Conservation (phyloP, 2,329 filamentous ascomycete genomes). For the Mycogone perniciosa region DNA sequence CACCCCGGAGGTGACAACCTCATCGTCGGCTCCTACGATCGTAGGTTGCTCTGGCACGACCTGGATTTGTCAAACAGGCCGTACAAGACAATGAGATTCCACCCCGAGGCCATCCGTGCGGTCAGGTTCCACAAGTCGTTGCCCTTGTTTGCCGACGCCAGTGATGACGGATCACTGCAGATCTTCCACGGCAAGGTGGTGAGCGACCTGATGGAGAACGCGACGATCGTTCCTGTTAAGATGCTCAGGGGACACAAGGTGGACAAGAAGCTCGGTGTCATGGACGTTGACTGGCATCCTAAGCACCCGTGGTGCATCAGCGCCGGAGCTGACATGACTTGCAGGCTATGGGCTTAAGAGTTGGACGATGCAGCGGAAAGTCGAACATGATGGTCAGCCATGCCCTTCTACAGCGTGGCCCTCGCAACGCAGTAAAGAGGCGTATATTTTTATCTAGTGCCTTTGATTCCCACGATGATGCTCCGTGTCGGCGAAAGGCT, state of each 20-base stretch:
- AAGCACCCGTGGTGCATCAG: slow-evolving; percentile 89
- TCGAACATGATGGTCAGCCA: not conserved
- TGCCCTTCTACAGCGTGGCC: too few species aligned
- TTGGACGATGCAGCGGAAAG: not conserved
- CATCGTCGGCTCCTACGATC: slow-evolving; percentile 90
- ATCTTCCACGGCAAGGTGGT: slow-evolving; percentile 97
- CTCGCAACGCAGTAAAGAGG: too few species aligned
- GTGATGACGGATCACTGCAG: slow-evolving; percentile 89
- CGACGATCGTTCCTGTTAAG: slow-evolving; percentile 93
- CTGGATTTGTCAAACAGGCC: slow-evolving; percentile 83
- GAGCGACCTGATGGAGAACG: slow-evolving; percentile 90
- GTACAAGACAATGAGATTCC: slow-evolving; percentile 95
- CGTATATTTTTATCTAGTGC: too few species aligned
- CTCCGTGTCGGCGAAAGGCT: too few species aligned
- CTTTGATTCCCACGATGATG: too few species aligned
- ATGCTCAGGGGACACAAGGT: slow-evolving; percentile 87
- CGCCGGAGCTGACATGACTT: slow-evolving; percentile 89
- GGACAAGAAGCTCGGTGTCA: slow-evolving; percentile 75
- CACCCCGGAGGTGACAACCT: slow-evolving; percentile 92
- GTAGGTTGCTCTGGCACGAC: slow-evolving; percentile 92
- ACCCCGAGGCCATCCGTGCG: slow-evolving; percentile 81
- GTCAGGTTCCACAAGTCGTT: slow-evolving; percentile 79
- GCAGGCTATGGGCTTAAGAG: slow-evolving; percentile 73
- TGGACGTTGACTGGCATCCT: slow-evolving; percentile 96
- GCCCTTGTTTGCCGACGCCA: slow-evolving; percentile 89